These are phyloP conservation scores for Arctostaphylos glauca DNA, from an alignment of 148 eudicot genomes.

Conservation along the genomic window DNA sequence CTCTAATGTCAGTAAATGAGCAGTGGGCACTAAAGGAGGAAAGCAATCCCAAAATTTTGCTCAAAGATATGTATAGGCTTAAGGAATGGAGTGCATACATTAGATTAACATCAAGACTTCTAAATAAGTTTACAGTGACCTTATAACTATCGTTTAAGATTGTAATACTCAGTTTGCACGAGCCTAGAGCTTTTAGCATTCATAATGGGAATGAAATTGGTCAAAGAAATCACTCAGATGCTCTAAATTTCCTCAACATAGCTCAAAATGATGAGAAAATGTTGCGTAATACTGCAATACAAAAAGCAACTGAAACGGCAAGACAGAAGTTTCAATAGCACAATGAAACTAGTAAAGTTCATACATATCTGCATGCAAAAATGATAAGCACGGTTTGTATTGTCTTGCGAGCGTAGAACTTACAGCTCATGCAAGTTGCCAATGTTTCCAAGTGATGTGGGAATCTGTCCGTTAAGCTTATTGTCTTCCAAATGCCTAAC, in stretches of 20 bases:
- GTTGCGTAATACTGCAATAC: not conserved
- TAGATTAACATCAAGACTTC: not conserved
- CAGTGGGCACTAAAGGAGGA: not conserved
- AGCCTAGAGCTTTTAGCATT: conserved; percentile 5
- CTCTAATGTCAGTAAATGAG: not conserved
- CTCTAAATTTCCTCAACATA: not conserved
- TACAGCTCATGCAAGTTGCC: conserved; percentile 71
- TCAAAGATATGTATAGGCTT: not conserved
- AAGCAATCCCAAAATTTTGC: not conserved
- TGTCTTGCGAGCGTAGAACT: conserved; percentile 32
- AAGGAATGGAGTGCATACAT: not conserved
- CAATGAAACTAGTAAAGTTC: not conserved
- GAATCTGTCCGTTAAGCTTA: conserved; percentile 64
- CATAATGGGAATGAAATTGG: not conserved
- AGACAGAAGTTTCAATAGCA: not conserved
- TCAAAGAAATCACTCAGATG: not conserved
- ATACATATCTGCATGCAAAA: not conserved
- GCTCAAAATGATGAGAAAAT: not conserved
- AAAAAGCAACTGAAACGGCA: not conserved
- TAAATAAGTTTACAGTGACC: not conserved
- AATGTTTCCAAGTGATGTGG: conserved; percentile 69
- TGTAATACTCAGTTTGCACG: not conserved
- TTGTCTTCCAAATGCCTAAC: conserved; percentile 75
- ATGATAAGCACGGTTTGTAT: not conserved
- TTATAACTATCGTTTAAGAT: not conserved